Evolutionary conservation across 257 asterid species (phyloP).

Genomic region (Plantago major): DNA sequence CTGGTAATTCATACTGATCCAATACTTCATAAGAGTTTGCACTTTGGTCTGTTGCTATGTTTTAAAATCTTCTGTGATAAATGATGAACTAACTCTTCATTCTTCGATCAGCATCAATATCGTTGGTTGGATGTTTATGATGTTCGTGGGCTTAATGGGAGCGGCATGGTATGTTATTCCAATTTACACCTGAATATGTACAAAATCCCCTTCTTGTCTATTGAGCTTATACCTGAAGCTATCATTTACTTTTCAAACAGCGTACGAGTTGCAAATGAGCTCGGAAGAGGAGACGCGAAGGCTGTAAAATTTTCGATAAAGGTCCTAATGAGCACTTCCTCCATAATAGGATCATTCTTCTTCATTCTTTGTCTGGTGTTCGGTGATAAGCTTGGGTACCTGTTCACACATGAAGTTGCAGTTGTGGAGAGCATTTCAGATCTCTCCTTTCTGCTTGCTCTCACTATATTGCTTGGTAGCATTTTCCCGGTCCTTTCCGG

Average conservation of each 20-base stretch:
- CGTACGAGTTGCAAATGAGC: slow-evolving; percentile 73
- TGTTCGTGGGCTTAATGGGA: slow-evolving; percentile 49
- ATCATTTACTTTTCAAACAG: slow-evolving; percentile 22
- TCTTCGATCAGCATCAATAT: slow-evolving; percentile 43
- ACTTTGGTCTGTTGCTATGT: no score
- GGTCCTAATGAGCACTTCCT: slow-evolving; percentile 46
- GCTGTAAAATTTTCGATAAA: slow-evolving; percentile 66
- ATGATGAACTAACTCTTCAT: neutral
- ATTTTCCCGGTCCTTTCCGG: slow-evolving; percentile 74
- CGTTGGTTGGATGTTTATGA: slow-evolving; percentile 54
- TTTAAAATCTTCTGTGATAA: neutral
- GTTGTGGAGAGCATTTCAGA: slow-evolving; percentile 42
- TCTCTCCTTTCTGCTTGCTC: slow-evolving; percentile 56
- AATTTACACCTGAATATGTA: neutral
- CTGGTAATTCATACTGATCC: slow-evolving; percentile 28
- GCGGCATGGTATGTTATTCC: slow-evolving; percentile 44
- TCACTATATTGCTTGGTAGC: slow-evolving; percentile 60
- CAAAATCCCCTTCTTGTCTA: neutral
- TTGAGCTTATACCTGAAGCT: neutral
- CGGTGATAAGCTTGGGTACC: slow-evolving; percentile 50
- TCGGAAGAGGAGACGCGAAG: slow-evolving; percentile 70
- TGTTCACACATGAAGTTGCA: slow-evolving; percentile 44
- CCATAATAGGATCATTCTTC: slow-evolving; percentile 38
- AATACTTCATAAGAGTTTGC: no score
- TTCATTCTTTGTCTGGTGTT: slow-evolving; percentile 44